Percentiles rank a stretch among this genome's conserved stretches.
These are phyloP conservation scores for Solanum aculeatissimum DNA, from an alignment of 305 asterid species.

Conservation along the genomic window DNA sequence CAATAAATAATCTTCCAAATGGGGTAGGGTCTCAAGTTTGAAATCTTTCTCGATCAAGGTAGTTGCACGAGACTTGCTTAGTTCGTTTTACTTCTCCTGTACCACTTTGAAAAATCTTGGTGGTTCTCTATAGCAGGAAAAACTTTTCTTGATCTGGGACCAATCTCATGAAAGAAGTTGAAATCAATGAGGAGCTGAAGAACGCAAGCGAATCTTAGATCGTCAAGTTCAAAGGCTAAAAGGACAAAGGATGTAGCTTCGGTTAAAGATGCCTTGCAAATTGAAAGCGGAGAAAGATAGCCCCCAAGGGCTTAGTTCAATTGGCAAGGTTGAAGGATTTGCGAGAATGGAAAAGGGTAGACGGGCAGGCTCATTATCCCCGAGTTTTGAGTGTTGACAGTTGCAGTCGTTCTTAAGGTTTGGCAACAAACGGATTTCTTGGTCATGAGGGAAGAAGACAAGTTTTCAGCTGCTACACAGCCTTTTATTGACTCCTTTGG, in stretches of 20 bases:
- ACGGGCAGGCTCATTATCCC: not conserved
- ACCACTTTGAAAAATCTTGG: not conserved
- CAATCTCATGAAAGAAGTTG: not conserved
- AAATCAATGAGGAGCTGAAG: not conserved
- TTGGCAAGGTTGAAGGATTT: not conserved
- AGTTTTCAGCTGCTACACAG: not conserved
- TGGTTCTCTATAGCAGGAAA: not conserved
- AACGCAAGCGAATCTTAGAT: not conserved
- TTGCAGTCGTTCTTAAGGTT: not conserved
- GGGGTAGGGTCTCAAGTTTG: not conserved
- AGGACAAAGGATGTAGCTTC: not conserved
- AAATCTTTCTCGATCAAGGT: not conserved
- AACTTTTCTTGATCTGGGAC: not conserved
- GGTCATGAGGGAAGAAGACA: not conserved
- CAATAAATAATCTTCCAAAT: too few species aligned
- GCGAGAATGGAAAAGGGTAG: not conserved
- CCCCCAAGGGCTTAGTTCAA: not conserved
- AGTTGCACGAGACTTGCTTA: not conserved
- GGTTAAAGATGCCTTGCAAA: not conserved
- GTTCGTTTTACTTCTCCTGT: too few species aligned
- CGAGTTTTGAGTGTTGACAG: not conserved
- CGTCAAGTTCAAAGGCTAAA: not conserved
- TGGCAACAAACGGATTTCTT: not conserved
- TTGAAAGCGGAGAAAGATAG: too few species aligned
- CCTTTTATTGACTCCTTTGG: not conserved